A percentile compares a stretch with the other conserved stretches of the same genome.
Evolutionary conservation across 2,329 filamentous ascomycete species (phyloP).

Genomic region (Cercospora nicotianae): DNA sequence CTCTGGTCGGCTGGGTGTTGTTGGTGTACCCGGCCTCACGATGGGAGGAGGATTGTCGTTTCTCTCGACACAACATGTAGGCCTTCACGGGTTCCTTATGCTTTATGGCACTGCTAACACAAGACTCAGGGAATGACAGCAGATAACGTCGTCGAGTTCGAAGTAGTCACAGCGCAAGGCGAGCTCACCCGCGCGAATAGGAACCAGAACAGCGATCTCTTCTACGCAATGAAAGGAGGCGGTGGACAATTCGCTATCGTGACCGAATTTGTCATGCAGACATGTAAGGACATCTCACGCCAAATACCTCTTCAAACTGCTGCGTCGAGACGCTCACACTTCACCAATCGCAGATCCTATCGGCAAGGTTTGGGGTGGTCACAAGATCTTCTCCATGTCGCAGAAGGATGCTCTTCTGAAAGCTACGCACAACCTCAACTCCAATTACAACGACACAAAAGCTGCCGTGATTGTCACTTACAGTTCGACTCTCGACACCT

Average conservation of each 20-base stretch:
- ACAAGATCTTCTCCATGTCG: constrained; percentile 43
- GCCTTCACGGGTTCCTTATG: constrained; percentile 12
- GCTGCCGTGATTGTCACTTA: constrained; percentile 61
- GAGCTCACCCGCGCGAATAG: constrained; percentile 29
- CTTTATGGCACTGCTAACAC: neutral
- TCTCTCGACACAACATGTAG: constrained; percentile 33
- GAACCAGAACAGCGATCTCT: constrained; percentile 32
- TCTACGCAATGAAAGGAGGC: constrained; percentile 32
- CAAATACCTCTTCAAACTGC: neutral
- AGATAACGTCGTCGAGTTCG: constrained; percentile 37
- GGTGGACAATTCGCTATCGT: constrained; percentile 38
- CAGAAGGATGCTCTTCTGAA: constrained; percentile 45
- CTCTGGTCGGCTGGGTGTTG: constrained; percentile 30
- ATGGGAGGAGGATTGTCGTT: constrained; percentile 36
- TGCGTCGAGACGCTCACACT: neutral
- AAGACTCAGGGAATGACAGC: constrained; percentile 29
- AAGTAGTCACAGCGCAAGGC: constrained; percentile 32
- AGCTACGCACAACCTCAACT: constrained; percentile 52
- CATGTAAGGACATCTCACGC: neutral
- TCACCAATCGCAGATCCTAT: constrained; percentile 6
- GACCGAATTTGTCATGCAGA: constrained; percentile 41
- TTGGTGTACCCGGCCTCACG: constrained; percentile 35
- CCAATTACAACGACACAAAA: constrained; percentile 59
- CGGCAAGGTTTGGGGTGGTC: constrained; percentile 49
- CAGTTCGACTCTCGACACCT: constrained; percentile 46